These are phyloP conservation scores for Ramaria rubella DNA, from an alignment of 768 basidiomycete genomes.

Conservation along the genomic window DNA sequence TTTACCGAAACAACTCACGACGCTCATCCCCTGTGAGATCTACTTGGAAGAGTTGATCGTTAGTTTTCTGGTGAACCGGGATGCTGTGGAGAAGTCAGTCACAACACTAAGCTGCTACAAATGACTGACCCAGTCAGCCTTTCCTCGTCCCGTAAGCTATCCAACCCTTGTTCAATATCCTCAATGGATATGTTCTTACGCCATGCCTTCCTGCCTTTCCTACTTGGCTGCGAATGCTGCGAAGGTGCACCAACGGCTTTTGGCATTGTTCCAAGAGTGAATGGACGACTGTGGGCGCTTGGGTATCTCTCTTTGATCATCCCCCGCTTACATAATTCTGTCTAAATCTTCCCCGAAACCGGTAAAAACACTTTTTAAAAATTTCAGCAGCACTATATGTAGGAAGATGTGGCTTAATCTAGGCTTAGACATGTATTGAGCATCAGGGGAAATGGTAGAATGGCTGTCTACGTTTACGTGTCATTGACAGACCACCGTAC, in stretches of 20 bases:
- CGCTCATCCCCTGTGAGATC: conserved; percentile 75
- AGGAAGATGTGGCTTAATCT: no score
- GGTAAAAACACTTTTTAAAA: no score
- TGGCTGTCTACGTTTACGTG: no score
- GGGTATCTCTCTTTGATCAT: no score
- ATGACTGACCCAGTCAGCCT: conserved; percentile 62
- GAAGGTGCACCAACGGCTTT: conserved; percentile 25
- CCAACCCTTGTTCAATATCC: conserved; percentile 69
- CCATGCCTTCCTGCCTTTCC: conserved; percentile 93
- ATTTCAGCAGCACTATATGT: no score
- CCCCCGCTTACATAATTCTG: no score
- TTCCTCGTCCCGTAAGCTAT: conserved; percentile 75
- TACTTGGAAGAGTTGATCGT: conserved; percentile 73
- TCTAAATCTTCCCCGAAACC: no score
- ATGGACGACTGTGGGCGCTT: no score
- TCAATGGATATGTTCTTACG: conserved; percentile 86
- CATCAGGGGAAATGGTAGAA: no score
- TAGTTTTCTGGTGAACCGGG: conserved; percentile 55
- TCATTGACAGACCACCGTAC: no score
- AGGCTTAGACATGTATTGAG: no score
- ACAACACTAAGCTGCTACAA: neutral
- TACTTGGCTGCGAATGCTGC: conserved; percentile 49
- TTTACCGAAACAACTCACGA: conserved; percentile 46
- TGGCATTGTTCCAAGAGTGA: no score
- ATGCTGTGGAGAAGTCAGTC: conserved; percentile 34